Evolutionary conservation across 805 yeast species (phyloP), one percentile per base, ranked within the genome.

Genomic region (Ogataea ramenticola): DNA sequence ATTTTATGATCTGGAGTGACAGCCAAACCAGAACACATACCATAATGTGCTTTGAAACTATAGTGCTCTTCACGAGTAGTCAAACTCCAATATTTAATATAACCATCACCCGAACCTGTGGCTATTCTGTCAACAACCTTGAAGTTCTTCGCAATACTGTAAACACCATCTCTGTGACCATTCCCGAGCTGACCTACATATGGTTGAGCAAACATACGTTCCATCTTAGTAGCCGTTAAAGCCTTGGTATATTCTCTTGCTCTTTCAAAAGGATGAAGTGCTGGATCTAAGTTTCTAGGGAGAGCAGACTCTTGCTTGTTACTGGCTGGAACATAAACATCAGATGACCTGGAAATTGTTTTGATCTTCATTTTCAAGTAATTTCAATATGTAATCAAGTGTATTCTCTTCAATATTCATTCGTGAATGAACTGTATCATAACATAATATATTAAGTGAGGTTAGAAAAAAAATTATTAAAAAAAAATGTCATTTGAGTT

Each of bases 171-270:
- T 45, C 91, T 70, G 59, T 95, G 99, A 9, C 99, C 99, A 48
- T 78, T 75, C 3, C 99, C 99, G 32, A 93, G 66, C 60, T 93
- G 98, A 1, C 96, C 96, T 19, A 95, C 73, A 64, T 93, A 93
- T 2, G 99, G 99, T 58, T 90, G 90, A 0, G 99, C 98, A 74
- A 93, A 93, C 86, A 93, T 83, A 52, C 97, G 75, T 60, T 91
- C 98, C 67, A 93, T 64, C 61, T 93, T 93, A 15, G 98, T 90
- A 24, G 99, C 98, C 45, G 87, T 91, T 43, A 93, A 66, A 0
- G 98, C 98, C 52, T 90, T 78, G 17, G 97, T 86, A 58, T 93
- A 93, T 65, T 93, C 99, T 59, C 99, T 75, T 6, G 98, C 97
- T 54, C 98, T 74, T 66, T 93, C 98, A 57, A 93, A 91, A 0